phyloP scores from a whole-genome alignment of 108 stramenopile genomes.

The Chaetoceros muelleri region DNA sequence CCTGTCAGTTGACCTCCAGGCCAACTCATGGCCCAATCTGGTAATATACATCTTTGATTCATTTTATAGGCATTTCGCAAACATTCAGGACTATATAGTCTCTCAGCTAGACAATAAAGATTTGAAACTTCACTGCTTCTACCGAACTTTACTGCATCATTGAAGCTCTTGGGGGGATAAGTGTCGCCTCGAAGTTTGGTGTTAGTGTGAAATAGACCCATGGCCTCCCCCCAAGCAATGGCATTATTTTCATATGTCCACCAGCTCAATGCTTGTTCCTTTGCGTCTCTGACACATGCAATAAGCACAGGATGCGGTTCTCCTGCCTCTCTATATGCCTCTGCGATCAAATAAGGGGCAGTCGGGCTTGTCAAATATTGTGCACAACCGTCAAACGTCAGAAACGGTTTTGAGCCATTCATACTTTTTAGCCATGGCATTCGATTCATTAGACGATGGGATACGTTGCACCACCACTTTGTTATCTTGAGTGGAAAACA shows the following conservation, averaged over 20 bases:
- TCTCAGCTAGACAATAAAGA: conserved; percentile 24
- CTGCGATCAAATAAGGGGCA: conserved; percentile 43
- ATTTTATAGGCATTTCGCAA: not conserved
- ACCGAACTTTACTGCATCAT: conserved; percentile 30
- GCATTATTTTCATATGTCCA: conserved; percentile 57
- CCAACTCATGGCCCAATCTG: conserved; percentile 55
- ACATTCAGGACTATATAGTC: conserved; percentile 5
- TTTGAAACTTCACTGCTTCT: conserved; percentile 15
- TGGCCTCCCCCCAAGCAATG: conserved; percentile 35
- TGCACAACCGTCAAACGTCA: conserved; percentile 56
- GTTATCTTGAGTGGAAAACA: conserved; percentile 49
- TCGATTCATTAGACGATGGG: conserved; percentile 20
- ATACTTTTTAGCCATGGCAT: not conserved
- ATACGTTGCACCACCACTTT: conserved; percentile 38
- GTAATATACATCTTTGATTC: too few species aligned
- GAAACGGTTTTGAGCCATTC: too few species aligned
- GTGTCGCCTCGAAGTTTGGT: conserved; percentile 20
- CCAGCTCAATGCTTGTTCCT: conserved; percentile 59
- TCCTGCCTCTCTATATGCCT: conserved; percentile 21
- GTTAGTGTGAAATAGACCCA: conserved; percentile 40
- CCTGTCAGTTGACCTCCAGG: conserved; percentile 46
- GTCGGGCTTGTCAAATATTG: conserved; percentile 50
- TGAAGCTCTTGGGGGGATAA: conserved; percentile 33
- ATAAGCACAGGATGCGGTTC: conserved; percentile 31
- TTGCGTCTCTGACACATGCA: conserved; percentile 40